Evolutionary conservation across 805 yeast genomes (phyloP).

Genomic region (Jamesozyma lodderae): DNA sequence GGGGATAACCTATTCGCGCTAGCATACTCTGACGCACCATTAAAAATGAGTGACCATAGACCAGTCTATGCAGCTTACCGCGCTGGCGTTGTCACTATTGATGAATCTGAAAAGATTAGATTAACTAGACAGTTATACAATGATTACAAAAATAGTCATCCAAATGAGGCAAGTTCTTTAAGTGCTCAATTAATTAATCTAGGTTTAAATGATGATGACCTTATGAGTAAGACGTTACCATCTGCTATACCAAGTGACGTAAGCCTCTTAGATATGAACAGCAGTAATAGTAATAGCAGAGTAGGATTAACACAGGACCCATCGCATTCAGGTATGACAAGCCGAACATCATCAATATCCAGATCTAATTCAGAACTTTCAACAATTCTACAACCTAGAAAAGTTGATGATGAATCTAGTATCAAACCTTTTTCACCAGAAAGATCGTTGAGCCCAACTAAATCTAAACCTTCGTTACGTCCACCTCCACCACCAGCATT

Average conservation of each 20-base stretch:
- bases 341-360: slow-evolving; percentile 1
- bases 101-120: slow-evolving; percentile 48
- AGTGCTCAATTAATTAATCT: slow-evolving; percentile 14
- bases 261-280: slow-evolving; percentile 11
- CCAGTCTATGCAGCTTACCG: slow-evolving; percentile 81
- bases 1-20: slow-evolving; percentile 52
- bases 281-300: neutral
- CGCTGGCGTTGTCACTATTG: slow-evolving; percentile 57
- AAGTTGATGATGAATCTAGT: neutral
- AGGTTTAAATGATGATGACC: slow-evolving; percentile 8
- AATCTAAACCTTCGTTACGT: slow-evolving; percentile 8
- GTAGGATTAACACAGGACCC: neutral
- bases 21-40: slow-evolving; percentile 58
- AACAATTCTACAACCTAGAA: slow-evolving; percentile 7
- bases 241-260: slow-evolving; percentile 3
- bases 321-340: neutral
- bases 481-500: slow-evolving; percentile 19
- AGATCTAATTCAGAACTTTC: slow-evolving; percentile 5
- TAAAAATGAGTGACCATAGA: slow-evolving; percentile 76
- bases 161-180: slow-evolving; percentile 20
- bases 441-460: neutral
- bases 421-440: neutral
- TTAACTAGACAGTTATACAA: slow-evolving; percentile 53
- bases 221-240: neutral
- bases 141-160: slow-evolving; percentile 37